These are phyloP conservation scores for Vigna hirtella DNA, from an alignment of 306 rosid genomes.

Conservation along the genomic window DNA sequence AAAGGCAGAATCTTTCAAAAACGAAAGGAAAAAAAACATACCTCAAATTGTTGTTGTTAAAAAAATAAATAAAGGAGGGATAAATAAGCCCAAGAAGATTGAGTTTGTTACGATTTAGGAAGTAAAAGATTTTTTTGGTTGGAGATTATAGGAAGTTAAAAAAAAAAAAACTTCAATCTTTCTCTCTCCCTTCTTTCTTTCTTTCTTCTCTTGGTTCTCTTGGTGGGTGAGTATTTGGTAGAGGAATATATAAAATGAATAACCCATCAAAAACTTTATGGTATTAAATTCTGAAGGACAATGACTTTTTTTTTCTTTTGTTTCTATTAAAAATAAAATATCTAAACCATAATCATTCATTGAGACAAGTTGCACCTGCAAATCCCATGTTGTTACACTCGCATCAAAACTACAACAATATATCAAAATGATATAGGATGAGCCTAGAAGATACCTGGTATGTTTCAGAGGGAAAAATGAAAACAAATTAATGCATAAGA, in stretches of 20 bases:
- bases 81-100: conserved; percentile 2
- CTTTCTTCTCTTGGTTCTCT: background rate
- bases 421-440: background rate
- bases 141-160: conserved; percentile 15
- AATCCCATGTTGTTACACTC: background rate
- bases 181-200: background rate
- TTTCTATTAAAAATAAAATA: background rate
- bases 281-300: conserved; percentile 1
- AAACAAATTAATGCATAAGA: too few relatives aligned
- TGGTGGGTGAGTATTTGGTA: background rate
- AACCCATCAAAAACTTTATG: conserved; percentile 33
- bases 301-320: background rate
- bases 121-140: conserved; percentile 37
- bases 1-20: conserved; percentile 18
- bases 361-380: background rate
- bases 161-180: background rate
- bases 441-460: background rate
- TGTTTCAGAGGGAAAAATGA: background rate
- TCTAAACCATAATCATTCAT: background rate
- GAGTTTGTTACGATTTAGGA: background rate
- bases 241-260: conserved; percentile 25
- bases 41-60: conserved; percentile 50
- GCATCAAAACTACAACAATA: background rate
- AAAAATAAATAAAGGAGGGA: conserved; percentile 1
- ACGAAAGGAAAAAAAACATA: conserved; percentile 29